Evolutionary conservation across 108 stramenopile species (phyloP).

Genomic region (Asterionellopsis glacialis): DNA sequence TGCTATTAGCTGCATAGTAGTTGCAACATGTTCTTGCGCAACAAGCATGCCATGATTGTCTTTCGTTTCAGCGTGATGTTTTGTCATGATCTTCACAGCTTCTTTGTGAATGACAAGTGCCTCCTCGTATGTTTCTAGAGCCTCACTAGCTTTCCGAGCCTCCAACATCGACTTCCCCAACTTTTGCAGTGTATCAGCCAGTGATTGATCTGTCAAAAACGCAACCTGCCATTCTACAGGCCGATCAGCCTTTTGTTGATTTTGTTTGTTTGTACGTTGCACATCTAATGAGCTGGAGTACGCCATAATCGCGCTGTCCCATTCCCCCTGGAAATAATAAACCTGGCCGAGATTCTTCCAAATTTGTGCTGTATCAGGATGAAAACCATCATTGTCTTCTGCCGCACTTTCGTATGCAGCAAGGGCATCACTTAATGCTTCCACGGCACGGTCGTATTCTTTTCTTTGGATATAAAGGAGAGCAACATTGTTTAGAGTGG

Average conservation of each 20-base stretch:
- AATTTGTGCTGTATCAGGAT: slow-evolving; percentile 16
- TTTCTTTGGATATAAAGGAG: slow-evolving; percentile 24
- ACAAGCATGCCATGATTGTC: slow-evolving; percentile 11
- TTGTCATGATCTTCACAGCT: too few relatives aligned
- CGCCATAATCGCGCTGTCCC: slow-evolving; percentile 10
- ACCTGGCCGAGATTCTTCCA: slow-evolving; percentile 36
- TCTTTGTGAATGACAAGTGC: slow-evolving; percentile 10
- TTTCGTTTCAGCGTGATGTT: slow-evolving; percentile 5
- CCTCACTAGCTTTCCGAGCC: slow-evolving; percentile 4
- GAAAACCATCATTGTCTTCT: neutral
- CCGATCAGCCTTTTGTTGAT: neutral
- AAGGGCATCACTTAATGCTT: slow-evolving; percentile 22
- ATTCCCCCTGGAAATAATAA: slow-evolving; percentile 9
- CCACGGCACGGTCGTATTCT: slow-evolving; percentile 19
- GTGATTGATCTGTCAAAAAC: too few relatives aligned
- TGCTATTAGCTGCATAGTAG: slow-evolving; percentile 27
- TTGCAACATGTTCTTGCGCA: slow-evolving; percentile 31
- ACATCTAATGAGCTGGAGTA: slow-evolving; percentile 17
- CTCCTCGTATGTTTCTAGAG: slow-evolving; percentile 19
- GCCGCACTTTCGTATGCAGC: slow-evolving; percentile 9
- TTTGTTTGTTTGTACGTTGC: slow-evolving; percentile 9
- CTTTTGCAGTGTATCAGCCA: too few relatives aligned
- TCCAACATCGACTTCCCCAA: too few relatives aligned
- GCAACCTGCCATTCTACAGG: too few relatives aligned
- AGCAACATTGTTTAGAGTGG: slow-evolving; percentile 27